phyloP scores from a whole-genome alignment of 257 asterid species.

The Primulina tabacum region DNA sequence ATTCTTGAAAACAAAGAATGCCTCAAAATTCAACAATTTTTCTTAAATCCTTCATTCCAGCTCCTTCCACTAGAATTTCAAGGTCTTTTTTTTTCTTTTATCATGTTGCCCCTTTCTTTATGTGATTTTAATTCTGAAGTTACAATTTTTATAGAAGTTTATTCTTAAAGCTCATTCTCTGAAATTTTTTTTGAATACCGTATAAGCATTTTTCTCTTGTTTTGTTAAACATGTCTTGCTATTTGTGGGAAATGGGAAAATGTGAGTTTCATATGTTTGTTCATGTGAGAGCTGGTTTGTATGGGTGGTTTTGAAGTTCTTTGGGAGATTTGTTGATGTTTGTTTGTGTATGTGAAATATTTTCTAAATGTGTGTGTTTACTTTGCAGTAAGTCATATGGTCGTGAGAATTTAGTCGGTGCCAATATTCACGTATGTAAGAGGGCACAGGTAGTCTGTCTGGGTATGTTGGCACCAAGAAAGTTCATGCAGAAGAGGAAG shows the following conservation, averaged over 20 bases:
- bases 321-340: not conserved
- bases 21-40: slow-evolving; percentile 55
- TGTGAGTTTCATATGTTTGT: not conserved
- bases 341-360: not conserved
- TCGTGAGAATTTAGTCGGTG: slow-evolving; percentile 37
- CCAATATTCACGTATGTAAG: slow-evolving; percentile 43
- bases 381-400: slow-evolving; percentile 52
- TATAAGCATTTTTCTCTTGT: not conserved
- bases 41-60: slow-evolving; percentile 61
- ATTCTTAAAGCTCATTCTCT: not conserved
- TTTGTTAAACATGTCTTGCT: not conserved
- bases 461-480: slow-evolving; percentile 89
- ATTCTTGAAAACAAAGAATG: slow-evolving; percentile 32
- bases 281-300: no score
- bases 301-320: not conserved
- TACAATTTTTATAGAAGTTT: slow-evolving; percentile 14
- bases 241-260: not conserved
- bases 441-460: slow-evolving; percentile 71
- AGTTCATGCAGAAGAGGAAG: slow-evolving; percentile 89
- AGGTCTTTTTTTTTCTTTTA: slow-evolving; percentile 37
- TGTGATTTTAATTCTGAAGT: slow-evolving; percentile 16
- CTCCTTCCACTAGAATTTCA: slow-evolving; percentile 54
- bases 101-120: slow-evolving; percentile 9
- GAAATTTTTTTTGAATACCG: not conserved
- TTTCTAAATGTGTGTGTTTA: slow-evolving; percentile 3